These are phyloP conservation scores for Globisporangium echinulatum DNA, from an alignment of 352 stramenopile genomes.

Conservation along the genomic window DNA sequence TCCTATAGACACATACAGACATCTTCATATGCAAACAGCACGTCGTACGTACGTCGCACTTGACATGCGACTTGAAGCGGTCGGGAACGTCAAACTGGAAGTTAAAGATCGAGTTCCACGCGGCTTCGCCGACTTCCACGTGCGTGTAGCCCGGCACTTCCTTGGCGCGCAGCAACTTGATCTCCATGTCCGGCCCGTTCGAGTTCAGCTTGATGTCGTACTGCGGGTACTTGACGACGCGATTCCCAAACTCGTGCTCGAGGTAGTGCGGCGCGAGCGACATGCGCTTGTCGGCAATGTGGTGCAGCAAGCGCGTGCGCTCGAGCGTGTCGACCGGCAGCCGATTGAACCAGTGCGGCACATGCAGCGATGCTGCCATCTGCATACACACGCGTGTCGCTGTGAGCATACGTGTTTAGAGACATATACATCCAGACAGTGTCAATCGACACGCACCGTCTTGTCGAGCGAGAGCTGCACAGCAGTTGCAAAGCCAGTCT, in stretches of 20 bases:
- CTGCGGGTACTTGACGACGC: slow-evolving; percentile 39
- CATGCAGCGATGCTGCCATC: slow-evolving; percentile 21
- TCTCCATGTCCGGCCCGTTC: slow-evolving; percentile 74
- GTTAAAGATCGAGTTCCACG: slow-evolving; percentile 75
- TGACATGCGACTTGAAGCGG: slow-evolving; percentile 58
- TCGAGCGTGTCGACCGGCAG: slow-evolving; percentile 57
- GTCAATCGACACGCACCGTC: slow-evolving; percentile 9
- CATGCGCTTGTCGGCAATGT: slow-evolving; percentile 52
- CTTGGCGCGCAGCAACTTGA: slow-evolving; percentile 66
- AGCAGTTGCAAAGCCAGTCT: slow-evolving; percentile 15
- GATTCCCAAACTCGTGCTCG: slow-evolving; percentile 39
- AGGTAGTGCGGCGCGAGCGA: slow-evolving; percentile 44
- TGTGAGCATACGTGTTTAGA: background rate
- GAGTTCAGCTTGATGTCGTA: slow-evolving; percentile 81
- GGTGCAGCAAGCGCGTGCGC: slow-evolving; percentile 35
- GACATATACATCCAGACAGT: background rate
- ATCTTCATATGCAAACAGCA: background rate
- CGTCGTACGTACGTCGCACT: slow-evolving; percentile 31
- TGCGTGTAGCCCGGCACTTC: slow-evolving; percentile 49
- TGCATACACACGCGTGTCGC: slow-evolving; percentile 9
- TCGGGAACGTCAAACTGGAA: slow-evolving; percentile 66
- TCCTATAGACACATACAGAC: background rate
- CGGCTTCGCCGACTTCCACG: slow-evolving; percentile 51
- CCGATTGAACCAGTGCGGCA: slow-evolving; percentile 65
- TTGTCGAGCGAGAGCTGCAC: slow-evolving; percentile 16